phyloP scores from a whole-genome alignment of 2,329 filamentous ascomycete species.

The Teratosphaeria destructans region DNA sequence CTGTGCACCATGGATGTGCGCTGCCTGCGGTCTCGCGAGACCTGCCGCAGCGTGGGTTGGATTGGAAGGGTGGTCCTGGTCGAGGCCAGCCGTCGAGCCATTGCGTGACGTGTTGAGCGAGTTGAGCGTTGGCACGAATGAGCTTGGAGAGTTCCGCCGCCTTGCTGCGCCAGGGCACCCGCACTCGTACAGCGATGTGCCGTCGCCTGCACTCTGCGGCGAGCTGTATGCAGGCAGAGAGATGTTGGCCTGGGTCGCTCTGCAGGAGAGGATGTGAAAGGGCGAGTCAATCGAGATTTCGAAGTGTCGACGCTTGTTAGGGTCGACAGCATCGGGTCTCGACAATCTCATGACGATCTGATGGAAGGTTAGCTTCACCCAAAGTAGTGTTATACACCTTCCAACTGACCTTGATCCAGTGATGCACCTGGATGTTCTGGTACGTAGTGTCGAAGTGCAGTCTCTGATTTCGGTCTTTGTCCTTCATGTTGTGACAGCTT shows the following conservation, averaged over 20 bases:
- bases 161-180: slow-evolving; percentile 57
- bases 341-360: slow-evolving; percentile 90
- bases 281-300: slow-evolving; percentile 95
- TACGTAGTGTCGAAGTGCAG: slow-evolving; percentile 88
- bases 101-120: slow-evolving; percentile 36
- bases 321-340: slow-evolving; percentile 67
- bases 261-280: slow-evolving; percentile 85
- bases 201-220: slow-evolving; percentile 30
- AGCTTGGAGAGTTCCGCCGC: slow-evolving; percentile 38
- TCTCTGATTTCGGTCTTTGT: slow-evolving; percentile 54
- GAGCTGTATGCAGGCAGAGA: slow-evolving; percentile 69
- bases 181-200: slow-evolving; percentile 41
- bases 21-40: slow-evolving; percentile 41
- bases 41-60: slow-evolving; percentile 27
- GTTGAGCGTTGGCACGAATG: slow-evolving; percentile 47
- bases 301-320: slow-evolving; percentile 73
- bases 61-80: slow-evolving; percentile 6
- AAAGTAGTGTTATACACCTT: too few species aligned
- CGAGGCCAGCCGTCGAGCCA: slow-evolving; percentile 13
- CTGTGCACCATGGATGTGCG: slow-evolving; percentile 29
- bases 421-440: slow-evolving; percentile 85
- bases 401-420: slow-evolving; percentile 80
- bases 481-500: slow-evolving; percentile 72
- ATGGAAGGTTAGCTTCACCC: neutral
- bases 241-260: slow-evolving; percentile 84